Percentiles rank a stretch among this genome's conserved stretches.
phyloP scores from a whole-genome alignment of 805 yeast genomes.

The Peterozyma xylosa region DNA sequence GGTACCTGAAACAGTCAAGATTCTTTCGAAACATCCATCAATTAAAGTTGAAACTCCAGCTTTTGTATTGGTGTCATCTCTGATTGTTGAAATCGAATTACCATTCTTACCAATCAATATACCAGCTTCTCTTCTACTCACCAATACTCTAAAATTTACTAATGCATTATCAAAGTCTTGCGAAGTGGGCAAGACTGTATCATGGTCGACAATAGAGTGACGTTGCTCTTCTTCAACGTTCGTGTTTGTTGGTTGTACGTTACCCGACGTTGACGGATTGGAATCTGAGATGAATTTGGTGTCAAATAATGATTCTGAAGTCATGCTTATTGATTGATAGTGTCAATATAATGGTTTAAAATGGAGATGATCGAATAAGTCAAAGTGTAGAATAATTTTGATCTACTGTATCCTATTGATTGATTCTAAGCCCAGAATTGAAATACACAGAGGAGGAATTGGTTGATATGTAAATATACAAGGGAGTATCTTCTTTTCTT shows the following conservation, averaged over 20 bases:
- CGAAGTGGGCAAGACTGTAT: slow-evolving; percentile 5
- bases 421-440: no score
- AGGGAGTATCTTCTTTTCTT: no score
- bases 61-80: slow-evolving; percentile 70
- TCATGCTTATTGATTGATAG: not conserved
- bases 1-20: slow-evolving; percentile 70
- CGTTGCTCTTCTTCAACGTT: not conserved
- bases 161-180: slow-evolving; percentile 12
- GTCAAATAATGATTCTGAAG: slow-evolving; percentile 26
- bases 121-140: slow-evolving; percentile 84
- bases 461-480: no score
- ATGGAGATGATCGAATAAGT: no score
- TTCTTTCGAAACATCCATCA: slow-evolving; percentile 77
- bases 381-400: no score
- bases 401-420: no score
- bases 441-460: no score
- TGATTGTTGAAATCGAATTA: slow-evolving; percentile 62
- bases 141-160: slow-evolving; percentile 47
- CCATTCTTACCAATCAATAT: slow-evolving; percentile 86
- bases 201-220: not conserved
- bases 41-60: slow-evolving; percentile 82
- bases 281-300: slow-evolving; percentile 18
- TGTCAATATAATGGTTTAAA: no score
- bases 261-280: not conserved
- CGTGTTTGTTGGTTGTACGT: not conserved